phyloP scores from a whole-genome alignment of 1,284 basidiomycete genomes.

The Irpex lacteus region DNA sequence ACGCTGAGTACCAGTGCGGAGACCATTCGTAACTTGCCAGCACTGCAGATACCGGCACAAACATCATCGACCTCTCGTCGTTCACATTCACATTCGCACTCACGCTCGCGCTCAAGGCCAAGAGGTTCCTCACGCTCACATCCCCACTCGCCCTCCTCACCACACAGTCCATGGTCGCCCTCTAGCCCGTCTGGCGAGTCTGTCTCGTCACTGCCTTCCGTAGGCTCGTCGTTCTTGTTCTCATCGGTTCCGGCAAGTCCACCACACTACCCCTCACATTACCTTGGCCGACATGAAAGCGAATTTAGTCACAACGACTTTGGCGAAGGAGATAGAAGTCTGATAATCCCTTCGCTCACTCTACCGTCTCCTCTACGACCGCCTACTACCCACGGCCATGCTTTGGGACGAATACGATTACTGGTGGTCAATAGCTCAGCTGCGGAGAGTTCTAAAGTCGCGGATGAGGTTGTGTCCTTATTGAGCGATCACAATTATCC shows the following conservation, averaged over 20 bases:
- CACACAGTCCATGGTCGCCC: slow-evolving; percentile 51
- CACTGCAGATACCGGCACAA: slow-evolving; percentile 12
- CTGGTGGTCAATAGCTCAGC: slow-evolving; percentile 38
- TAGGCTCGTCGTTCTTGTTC: slow-evolving; percentile 75
- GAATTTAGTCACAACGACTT: slow-evolving; percentile 28
- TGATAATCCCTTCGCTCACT: slow-evolving; percentile 69
- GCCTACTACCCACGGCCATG: slow-evolving; percentile 63
- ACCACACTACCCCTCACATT: slow-evolving; percentile 34
- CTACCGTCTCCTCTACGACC: slow-evolving; percentile 55
- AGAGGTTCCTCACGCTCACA: slow-evolving; percentile 18
- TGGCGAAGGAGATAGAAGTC: slow-evolving; percentile 36
- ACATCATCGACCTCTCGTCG: slow-evolving; percentile 12
- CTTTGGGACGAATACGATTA: slow-evolving; percentile 56
- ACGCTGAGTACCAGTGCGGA: slow-evolving; percentile 35
- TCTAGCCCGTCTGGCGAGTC: slow-evolving; percentile 56
- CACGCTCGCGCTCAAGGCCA: not conserved
- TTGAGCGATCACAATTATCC: slow-evolving; percentile 52
- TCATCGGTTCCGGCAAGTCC: slow-evolving; percentile 66
- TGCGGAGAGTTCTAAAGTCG: not conserved
- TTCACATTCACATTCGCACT: not conserved
- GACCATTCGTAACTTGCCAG: slow-evolving; percentile 38
- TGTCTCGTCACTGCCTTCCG: slow-evolving; percentile 67
- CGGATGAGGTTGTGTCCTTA: slow-evolving; percentile 17
- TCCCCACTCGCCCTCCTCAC: slow-evolving; percentile 38
- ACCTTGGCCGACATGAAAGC: slow-evolving; percentile 25